A percentile compares a stretch with the other conserved stretches of the same genome.
Conservation (phyloP, 73 alveolate species). For the Paramecium caudatum region DNA sequence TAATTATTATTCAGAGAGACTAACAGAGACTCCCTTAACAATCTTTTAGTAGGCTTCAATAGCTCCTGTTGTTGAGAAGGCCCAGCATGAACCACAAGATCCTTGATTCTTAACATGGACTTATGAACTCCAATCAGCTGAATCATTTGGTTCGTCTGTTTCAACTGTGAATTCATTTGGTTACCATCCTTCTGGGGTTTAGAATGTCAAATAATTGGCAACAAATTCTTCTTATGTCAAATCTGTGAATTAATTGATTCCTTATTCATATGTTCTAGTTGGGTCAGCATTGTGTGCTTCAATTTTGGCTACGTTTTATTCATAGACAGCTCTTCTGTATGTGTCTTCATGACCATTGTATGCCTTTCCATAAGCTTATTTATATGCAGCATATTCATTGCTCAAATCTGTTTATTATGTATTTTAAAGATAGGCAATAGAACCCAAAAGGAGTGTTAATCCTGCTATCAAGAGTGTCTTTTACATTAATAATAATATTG, state of each 20-base stretch:
- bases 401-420: neutral
- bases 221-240: constrained; percentile 72
- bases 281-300: constrained; percentile 67
- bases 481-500: neutral
- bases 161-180: neutral
- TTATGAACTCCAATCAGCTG: constrained; percentile 59
- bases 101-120: constrained; percentile 84
- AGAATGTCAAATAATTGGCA: constrained; percentile 62
- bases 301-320: constrained; percentile 1
- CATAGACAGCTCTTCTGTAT: neutral
- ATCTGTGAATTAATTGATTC: constrained; percentile 71
- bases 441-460: constrained; percentile 20
- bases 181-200: constrained; percentile 34
- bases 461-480: constrained; percentile 31
- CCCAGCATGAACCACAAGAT: constrained; percentile 89
- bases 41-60: constrained; percentile 79
- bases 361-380: neutral
- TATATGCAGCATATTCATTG: neutral
- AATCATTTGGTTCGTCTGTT: constrained; percentile 47
- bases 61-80: constrained; percentile 85
- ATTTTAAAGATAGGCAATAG: neutral
- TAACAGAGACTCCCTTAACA: constrained; percentile 33
- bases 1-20: constrained; percentile 79
- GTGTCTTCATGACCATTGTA: neutral
- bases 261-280: constrained; percentile 7